These are phyloP conservation scores for Pythium aquatile DNA, from an alignment of 352 stramenopile genomes.

Conservation along the genomic window DNA sequence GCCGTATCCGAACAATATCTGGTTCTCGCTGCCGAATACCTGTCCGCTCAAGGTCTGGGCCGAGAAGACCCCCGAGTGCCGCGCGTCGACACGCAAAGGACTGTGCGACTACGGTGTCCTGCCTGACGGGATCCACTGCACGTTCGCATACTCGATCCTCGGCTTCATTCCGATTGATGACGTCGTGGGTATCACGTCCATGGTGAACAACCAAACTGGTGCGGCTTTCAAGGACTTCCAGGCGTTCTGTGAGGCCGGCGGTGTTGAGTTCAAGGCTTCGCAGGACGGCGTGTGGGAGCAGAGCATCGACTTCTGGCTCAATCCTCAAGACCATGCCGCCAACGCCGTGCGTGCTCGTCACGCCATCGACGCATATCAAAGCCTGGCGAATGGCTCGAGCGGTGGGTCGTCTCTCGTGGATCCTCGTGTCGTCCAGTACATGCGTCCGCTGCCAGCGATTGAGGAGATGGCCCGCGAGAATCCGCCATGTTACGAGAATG, in stretches of 20 bases:
- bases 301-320: conserved; percentile 32
- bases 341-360: conserved; percentile 23
- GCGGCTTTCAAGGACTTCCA: conserved; percentile 21
- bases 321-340: conserved; percentile 24
- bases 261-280: conserved; percentile 31
- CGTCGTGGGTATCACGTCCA: conserved; percentile 38
- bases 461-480: conserved; percentile 28
- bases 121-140: conserved; percentile 37
- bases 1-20: conserved; percentile 68
- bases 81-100: conserved; percentile 16
- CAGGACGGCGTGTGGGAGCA: conserved; percentile 17
- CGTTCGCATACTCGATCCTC: conserved; percentile 35
- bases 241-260: conserved; percentile 31
- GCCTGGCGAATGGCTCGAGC: conserved; percentile 11
- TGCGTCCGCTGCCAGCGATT: conserved; percentile 29
- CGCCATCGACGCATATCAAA: conserved; percentile 30
- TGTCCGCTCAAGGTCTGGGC: conserved; percentile 55
- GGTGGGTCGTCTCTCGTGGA: conserved; percentile 17
- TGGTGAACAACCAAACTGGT: conserved; percentile 24
- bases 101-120: conserved; percentile 26
- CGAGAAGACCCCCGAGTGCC: conserved; percentile 26
- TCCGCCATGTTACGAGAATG: conserved; percentile 36
- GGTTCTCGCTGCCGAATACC: conserved; percentile 82
- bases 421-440: conserved; percentile 10
- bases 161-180: conserved; percentile 37